Evolutionary conservation across 202 grass and related monocot species (phyloP).

Genomic region (Setaria italica): DNA sequence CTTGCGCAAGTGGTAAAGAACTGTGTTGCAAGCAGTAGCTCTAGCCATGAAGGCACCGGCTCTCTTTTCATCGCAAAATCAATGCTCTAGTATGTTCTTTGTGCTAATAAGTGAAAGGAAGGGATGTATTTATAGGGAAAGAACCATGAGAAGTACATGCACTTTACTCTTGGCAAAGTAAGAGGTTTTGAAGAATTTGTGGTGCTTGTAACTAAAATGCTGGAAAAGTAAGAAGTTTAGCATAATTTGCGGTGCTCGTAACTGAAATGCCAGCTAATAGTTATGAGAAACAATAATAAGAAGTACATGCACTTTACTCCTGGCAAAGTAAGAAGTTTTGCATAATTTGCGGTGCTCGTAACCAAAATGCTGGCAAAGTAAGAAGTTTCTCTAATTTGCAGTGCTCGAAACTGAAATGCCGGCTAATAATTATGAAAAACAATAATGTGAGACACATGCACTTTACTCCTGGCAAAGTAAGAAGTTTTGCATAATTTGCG

Average conservation of each 20-base stretch:
- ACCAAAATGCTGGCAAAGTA: no score
- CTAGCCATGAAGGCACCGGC: constrained; percentile 28
- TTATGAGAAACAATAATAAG: not conserved
- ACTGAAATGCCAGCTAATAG: not conserved
- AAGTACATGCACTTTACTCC: no score
- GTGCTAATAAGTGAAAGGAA: not conserved
- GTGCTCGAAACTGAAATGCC: not conserved
- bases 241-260: not conserved
- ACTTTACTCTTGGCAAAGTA: not conserved
- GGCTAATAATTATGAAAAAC: not conserved
- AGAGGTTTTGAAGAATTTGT: not conserved
- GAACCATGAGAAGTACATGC: not conserved
- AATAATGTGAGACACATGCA: not conserved
- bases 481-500: not conserved
- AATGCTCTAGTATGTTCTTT: not conserved
- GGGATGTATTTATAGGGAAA: constrained; percentile 15
- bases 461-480: not conserved
- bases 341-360: not conserved
- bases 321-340: not conserved
- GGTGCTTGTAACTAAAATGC: no score
- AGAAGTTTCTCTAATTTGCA: not conserved
- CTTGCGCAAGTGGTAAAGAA: constrained; percentile 26
- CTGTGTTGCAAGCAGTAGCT: constrained; percentile 28
- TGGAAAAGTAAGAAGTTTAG: no score
- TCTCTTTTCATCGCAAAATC: not conserved